A percentile compares a stretch with the other conserved stretches of the same genome.
Evolutionary conservation across 2,329 filamentous ascomycete genomes (phyloP).

Genomic region (Botrytis fragariae): DNA sequence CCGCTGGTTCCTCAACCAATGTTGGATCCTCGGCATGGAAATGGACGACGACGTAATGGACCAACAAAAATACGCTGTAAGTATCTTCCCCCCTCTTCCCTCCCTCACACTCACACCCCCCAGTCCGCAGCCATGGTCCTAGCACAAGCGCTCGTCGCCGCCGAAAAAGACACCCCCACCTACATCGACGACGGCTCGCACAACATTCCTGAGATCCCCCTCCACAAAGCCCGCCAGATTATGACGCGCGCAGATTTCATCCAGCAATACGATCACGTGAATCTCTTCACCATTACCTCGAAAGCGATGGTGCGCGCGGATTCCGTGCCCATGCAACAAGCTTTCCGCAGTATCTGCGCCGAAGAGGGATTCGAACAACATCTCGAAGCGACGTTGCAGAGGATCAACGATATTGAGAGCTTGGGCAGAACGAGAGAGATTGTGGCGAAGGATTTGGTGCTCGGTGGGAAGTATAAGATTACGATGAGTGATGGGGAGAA

Average conservation of each 20-base stretch:
- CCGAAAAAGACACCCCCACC: slow-evolving; percentile 50
- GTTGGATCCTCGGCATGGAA: slow-evolving; percentile 70
- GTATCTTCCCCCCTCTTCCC: slow-evolving; percentile 39
- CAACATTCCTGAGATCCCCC: slow-evolving; percentile 69
- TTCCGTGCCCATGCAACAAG: slow-evolving; percentile 92
- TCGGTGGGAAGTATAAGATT: slow-evolving; percentile 77
- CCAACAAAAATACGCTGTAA: slow-evolving; percentile 89
- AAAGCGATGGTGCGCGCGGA: slow-evolving; percentile 85
- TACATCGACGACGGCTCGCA: slow-evolving; percentile 26
- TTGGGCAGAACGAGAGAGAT: slow-evolving; percentile 90
- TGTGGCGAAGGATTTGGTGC: slow-evolving; percentile 89
- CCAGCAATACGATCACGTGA: slow-evolving; percentile 85
- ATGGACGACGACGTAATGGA: slow-evolving; percentile 99
- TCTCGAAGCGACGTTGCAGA: slow-evolving; percentile 75
- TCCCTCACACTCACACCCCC: slow-evolving; percentile 7
- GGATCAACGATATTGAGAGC: slow-evolving; percentile 91
- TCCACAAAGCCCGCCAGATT: slow-evolving; percentile 82
- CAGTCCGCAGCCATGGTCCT: slow-evolving; percentile 90
- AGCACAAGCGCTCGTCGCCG: slow-evolving; percentile 85
- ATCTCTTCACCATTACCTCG: slow-evolving; percentile 92
- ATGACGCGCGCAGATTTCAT: slow-evolving; percentile 98
- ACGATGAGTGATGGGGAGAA: slow-evolving; percentile 33
- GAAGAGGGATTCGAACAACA: slow-evolving; percentile 77
- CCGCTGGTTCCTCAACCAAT: slow-evolving; percentile 77
- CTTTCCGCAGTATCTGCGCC: slow-evolving; percentile 80